phyloP scores from a whole-genome alignment of 495 filamentous ascomycete species.

The Talaromyces liani region DNA sequence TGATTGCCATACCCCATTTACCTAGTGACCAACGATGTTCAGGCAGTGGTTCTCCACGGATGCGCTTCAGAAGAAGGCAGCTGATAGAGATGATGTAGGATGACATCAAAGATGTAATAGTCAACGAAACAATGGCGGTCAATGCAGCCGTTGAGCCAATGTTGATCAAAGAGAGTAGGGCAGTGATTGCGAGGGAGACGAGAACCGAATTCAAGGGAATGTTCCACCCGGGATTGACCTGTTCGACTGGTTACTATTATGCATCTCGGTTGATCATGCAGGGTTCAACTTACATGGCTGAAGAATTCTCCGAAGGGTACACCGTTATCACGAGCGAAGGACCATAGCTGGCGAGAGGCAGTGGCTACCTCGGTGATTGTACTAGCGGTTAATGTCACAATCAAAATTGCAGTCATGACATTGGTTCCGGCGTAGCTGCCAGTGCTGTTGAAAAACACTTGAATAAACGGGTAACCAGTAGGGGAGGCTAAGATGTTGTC shows the following conservation, averaged over 20 bases:
- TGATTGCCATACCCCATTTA: conserved; percentile 38
- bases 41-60: conserved; percentile 32
- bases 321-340: conserved; percentile 49
- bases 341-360: conserved; percentile 49
- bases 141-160: conserved; percentile 43
- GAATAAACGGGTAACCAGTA: conserved; percentile 46
- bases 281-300: conserved; percentile 29
- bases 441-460: conserved; percentile 46
- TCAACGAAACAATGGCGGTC: conserved; percentile 39
- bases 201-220: conserved; percentile 47
- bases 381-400: conserved; percentile 40
- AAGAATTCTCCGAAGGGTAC: conserved; percentile 48
- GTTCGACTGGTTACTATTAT: conserved; percentile 5
- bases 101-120: conserved; percentile 30
- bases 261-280: not conserved
- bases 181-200: conserved; percentile 34
- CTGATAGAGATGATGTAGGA: conserved; percentile 45
- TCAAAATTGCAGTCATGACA: conserved; percentile 42
- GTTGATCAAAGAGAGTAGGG: conserved; percentile 46
- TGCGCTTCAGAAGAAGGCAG: conserved; percentile 39
- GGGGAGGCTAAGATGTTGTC: conserved; percentile 24
- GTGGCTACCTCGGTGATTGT: conserved; percentile 49
- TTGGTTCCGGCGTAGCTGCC: conserved; percentile 35
- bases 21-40: conserved; percentile 44
- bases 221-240: conserved; percentile 43